Base-by-base conservation (phyloP, 345 rosid genomes). In the Aurinia saxatilis region DNA sequence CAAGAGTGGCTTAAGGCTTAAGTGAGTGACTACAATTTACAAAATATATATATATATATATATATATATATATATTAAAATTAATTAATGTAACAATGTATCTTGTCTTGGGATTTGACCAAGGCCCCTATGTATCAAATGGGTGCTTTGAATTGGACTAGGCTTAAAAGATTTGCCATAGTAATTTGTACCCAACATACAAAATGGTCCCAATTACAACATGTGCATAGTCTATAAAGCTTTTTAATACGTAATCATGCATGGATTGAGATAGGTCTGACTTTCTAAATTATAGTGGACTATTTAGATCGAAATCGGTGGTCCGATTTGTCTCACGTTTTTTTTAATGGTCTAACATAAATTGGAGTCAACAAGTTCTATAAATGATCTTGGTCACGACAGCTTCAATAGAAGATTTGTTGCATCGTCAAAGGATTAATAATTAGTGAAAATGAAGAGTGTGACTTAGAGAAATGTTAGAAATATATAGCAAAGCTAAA, bases 1-100 rank as follows among this genome's bases (percentile, higher is more conserved):
- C 90, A 85, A 2, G 85, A 76, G 58, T 77, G 81, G 67, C 77
- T 70, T 70, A 73, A 79, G 63, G 80, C 85, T 67, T 65, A 65
- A 53, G 38, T 46, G n/a, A n/a, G n/a, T n/a, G n/a, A n/a, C n/a
- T n/a, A n/a, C n/a, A n/a, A n/a, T n/a, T n/a, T n/a, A n/a, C n/a
- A n/a, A n/a, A n/a, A n/a, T n/a, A n/a, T n/a, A n/a, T n/a, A n/a
- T n/a, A n/a, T n/a, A n/a, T n/a, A n/a, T n/a, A n/a, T n/a, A n/a
- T n/a, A n/a, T n/a, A n/a, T n/a, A n/a, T n/a, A n/a, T n/a, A n/a
- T n/a, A n/a, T n/a, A n/a, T n/a, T n/a, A n/a, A n/a, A n/a, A 47
- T 33, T 59, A n/a, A 60, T 74, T n/a, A 44, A 60, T 33, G 63
- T 13, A 51, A 40, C 8, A 40, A 23, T 30, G 52, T 64, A 40